phyloP scores from a whole-genome alignment of 495 filamentous ascomycete species.

The Aspergillus kassunensis region DNA sequence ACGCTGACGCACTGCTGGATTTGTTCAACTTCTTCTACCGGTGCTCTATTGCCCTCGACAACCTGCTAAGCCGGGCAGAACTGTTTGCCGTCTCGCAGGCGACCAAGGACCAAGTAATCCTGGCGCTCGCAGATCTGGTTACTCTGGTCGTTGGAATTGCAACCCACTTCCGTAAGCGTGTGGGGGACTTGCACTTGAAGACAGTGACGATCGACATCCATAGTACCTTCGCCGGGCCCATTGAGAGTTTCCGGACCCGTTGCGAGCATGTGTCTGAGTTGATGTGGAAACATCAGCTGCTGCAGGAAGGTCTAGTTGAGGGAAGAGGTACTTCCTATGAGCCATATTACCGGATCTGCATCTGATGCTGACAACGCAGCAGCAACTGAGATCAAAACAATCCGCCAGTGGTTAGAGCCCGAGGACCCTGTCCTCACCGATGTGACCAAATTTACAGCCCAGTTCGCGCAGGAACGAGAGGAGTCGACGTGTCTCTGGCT shows the following conservation, averaged over 20 bases:
- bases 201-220: constrained; percentile 34
- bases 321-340: constrained; percentile 14
- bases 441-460: not conserved
- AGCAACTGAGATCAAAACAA: constrained; percentile 20
- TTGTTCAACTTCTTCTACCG: constrained; percentile 37
- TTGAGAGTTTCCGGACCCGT: constrained; percentile 29
- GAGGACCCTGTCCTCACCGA: constrained; percentile 21
- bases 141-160: constrained; percentile 31
- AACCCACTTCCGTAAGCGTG: constrained; percentile 27
- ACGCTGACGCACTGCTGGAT: constrained; percentile 28
- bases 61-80: constrained; percentile 32
- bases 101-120: constrained; percentile 38
- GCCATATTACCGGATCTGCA: not conserved
- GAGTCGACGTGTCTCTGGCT: not conserved
- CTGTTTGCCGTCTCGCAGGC: constrained; percentile 33
- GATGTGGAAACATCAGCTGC: constrained; percentile 38
- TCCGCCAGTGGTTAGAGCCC: constrained; percentile 22
- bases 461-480: not conserved
- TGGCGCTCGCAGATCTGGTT: constrained; percentile 33
- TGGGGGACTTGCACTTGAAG: constrained; percentile 19
- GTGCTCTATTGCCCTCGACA: constrained; percentile 29
- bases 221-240: constrained; percentile 27
- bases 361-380: not conserved
- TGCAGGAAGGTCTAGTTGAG: constrained; percentile 20
- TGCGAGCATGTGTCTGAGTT: constrained; percentile 29